Percentiles rank a stretch among this genome's conserved stretches.
Evolutionary conservation across 257 asterid genomes (phyloP).

Genomic region (Solanum habrochaites): DNA sequence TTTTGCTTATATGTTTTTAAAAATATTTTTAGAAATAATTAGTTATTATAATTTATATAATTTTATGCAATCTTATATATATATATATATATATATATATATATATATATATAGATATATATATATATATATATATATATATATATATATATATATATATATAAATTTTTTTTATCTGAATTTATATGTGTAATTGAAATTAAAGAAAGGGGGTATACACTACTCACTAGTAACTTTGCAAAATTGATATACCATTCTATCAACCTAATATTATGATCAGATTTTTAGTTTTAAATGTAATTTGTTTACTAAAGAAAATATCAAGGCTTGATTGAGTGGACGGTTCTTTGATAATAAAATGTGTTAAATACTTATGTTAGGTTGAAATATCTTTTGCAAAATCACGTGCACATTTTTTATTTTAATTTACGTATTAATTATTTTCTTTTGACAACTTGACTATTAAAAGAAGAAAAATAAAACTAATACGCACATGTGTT

Average conservation of each 20-base stretch:
- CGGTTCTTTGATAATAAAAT: background rate
- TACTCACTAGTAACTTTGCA: background rate
- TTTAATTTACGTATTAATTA: background rate
- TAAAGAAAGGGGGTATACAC: background rate
- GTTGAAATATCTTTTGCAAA: slow-evolving; percentile 18
- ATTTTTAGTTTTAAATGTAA: background rate
- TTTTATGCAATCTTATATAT: too few relatives aligned
- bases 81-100: too few relatives aligned
- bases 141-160: too few relatives aligned
- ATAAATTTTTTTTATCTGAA: too few relatives aligned
- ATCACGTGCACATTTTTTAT: slow-evolving; percentile 51
- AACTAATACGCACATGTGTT: background rate
- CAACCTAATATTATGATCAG: background rate
- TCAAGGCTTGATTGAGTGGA: background rate
- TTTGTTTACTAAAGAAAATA: background rate
- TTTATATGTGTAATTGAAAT: too few relatives aligned
- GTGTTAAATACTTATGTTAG: slow-evolving; percentile 2
- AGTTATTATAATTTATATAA: too few relatives aligned
- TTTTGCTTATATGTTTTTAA: too few relatives aligned
- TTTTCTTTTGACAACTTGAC: background rate
- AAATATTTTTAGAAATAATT: background rate
- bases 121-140: too few relatives aligned
- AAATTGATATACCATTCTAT: background rate
- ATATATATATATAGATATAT: too few relatives aligned
- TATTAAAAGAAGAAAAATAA: background rate